phyloP scores from a whole-genome alignment of 2,329 filamentous ascomycete species.

The Fusarium drepaniforme region DNA sequence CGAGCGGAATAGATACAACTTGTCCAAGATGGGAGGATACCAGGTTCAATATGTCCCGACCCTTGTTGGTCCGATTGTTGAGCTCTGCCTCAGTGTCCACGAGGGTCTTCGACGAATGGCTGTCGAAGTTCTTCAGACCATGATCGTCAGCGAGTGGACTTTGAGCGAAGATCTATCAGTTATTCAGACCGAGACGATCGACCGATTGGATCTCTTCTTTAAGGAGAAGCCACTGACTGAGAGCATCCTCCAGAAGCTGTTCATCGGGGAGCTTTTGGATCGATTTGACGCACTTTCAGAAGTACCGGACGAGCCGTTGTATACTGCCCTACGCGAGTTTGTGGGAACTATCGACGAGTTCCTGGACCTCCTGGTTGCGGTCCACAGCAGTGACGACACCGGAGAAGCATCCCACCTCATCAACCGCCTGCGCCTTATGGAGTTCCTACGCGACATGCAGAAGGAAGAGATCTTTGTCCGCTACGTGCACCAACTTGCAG shows the following conservation, averaged over 20 bases:
- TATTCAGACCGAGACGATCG: constrained; percentile 96
- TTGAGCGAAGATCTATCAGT: constrained; percentile 91
- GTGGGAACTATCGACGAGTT: constrained; percentile 91
- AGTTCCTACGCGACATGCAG: constrained; percentile 95
- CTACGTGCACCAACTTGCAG: constrained; percentile 92
- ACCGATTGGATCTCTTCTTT: constrained; percentile 90
- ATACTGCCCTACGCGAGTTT: constrained; percentile 80
- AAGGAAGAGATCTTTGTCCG: constrained; percentile 97
- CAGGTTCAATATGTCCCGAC: constrained; percentile 98
- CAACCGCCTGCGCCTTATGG: constrained; percentile 91
- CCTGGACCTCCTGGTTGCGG: constrained; percentile 89
- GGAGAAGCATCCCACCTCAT: constrained; percentile 87
- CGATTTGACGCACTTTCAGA: constrained; percentile 80
- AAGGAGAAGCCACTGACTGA: constrained; percentile 90
- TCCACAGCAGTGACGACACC: constrained; percentile 80
- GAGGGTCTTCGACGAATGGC: constrained; percentile 90
- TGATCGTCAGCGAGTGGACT: constrained; percentile 99
- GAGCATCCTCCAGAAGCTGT: constrained; percentile 91
- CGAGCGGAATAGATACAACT: constrained; percentile 80
- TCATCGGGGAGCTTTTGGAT: constrained; percentile 86
- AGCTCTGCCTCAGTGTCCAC: constrained; percentile 94
- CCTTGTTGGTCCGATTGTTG: constrained; percentile 90
- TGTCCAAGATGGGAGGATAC: constrained; percentile 91
- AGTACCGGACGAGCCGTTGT: constrained; percentile 78
- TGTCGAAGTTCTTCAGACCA: constrained; percentile 93